phyloP scores from a whole-genome alignment of 1,139 yeast species.

The Ogataea hybrid region DNA sequence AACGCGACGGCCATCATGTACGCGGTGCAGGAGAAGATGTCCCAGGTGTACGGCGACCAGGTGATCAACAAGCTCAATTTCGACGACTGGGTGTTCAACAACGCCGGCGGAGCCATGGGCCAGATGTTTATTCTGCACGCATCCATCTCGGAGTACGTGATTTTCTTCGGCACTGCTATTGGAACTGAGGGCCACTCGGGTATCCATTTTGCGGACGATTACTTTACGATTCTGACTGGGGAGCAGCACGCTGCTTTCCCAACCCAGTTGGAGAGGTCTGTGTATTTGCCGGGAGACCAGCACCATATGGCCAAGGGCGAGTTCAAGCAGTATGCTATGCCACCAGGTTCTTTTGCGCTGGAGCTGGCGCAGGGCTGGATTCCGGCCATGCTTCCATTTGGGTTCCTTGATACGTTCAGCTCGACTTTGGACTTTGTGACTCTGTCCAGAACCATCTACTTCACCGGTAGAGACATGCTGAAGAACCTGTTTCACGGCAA shows the following conservation, averaged over 20 bases:
- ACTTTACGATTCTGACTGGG: slow-evolving; percentile 85
- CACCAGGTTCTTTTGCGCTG: slow-evolving; percentile 76
- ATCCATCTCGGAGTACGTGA: slow-evolving; percentile 89
- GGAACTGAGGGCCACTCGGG: slow-evolving; percentile 98
- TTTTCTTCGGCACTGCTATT: slow-evolving; percentile 81
- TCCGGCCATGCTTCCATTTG: slow-evolving; percentile 97
- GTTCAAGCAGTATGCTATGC: slow-evolving; percentile 85
- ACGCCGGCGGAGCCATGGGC: slow-evolving; percentile 99
- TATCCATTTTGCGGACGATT: slow-evolving; percentile 93
- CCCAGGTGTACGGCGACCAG: slow-evolving; percentile 59
- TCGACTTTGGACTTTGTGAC: slow-evolving; percentile 80
- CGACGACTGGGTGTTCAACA: slow-evolving; percentile 93
- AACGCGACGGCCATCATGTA: slow-evolving; percentile 61
- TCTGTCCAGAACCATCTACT: slow-evolving; percentile 61
- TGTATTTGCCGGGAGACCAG: slow-evolving; percentile 76
- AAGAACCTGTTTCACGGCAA: slow-evolving; percentile 51
- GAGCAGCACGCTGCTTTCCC: slow-evolving; percentile 72
- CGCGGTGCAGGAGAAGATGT: slow-evolving; percentile 58
- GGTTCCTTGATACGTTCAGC: slow-evolving; percentile 74
- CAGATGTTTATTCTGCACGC: slow-evolving; percentile 94
- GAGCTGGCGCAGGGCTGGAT: slow-evolving; percentile 99
- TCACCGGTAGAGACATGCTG: slow-evolving; percentile 78
- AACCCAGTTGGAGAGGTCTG: slow-evolving; percentile 56
- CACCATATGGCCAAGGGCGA: slow-evolving; percentile 75
- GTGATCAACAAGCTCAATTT: slow-evolving; percentile 65